These are phyloP conservation scores for Nymphaea colorata DNA, from an alignment of 164 flowering plant genomes.

Conservation along the genomic window DNA sequence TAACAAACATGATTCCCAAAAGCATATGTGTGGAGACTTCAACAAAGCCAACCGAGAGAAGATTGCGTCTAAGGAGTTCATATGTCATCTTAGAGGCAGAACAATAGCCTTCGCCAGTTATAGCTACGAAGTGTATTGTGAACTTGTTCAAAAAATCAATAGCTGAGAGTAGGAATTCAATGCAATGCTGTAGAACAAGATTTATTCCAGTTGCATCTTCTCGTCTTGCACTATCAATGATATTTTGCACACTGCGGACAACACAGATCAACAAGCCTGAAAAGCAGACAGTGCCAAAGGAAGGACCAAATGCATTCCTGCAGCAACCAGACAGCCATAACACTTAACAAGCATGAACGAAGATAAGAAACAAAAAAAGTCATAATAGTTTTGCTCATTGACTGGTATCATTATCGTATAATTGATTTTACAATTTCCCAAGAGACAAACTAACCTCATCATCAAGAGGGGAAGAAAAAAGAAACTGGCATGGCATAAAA, in stretches of 20 bases:
- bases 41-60: conserved; percentile 54
- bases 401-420: no score
- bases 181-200: conserved; percentile 34
- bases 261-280: conserved; percentile 42
- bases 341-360: not conserved
- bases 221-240: conserved; percentile 37
- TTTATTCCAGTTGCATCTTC: conserved; percentile 32
- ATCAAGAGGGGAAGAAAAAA: no score
- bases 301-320: conserved; percentile 62
- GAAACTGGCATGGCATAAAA: no score
- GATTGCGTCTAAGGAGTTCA: conserved; percentile 48
- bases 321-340: not conserved
- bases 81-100: conserved; percentile 52
- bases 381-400: no score
- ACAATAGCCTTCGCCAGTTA: conserved; percentile 52
- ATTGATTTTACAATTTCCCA: no score
- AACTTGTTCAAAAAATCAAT: conserved; percentile 56
- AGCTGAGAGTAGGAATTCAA: conserved; percentile 26
- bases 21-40: conserved; percentile 51
- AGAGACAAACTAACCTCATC: no score
- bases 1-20: conserved; percentile 37
- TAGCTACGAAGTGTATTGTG: conserved; percentile 54
- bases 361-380: not conserved
- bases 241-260: conserved; percentile 44
- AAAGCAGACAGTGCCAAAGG: conserved; percentile 51